Evolutionary conservation across 305 asterid genomes (phyloP).

Genomic region (Fraxinus latifolia): DNA sequence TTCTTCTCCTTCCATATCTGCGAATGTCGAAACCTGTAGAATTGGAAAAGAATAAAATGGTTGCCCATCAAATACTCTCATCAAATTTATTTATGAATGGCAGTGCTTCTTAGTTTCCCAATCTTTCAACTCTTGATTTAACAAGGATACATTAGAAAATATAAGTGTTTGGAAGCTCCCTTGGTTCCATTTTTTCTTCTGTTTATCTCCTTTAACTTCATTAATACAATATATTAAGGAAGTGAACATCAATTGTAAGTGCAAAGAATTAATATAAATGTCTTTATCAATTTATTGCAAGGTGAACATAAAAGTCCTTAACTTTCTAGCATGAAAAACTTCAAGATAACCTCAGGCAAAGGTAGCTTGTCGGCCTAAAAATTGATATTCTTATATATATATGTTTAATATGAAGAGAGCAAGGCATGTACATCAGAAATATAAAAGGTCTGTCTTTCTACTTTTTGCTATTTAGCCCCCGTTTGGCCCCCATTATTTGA

Average conservation of each 20-base stretch:
- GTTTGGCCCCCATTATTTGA: no score
- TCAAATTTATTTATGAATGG: neutral
- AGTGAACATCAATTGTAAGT: neutral
- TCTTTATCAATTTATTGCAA: conserved; percentile 3
- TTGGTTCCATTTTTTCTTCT: neutral
- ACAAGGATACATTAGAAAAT: neutral
- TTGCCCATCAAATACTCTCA: neutral
- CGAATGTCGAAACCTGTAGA: conserved; percentile 83
- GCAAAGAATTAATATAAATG: neutral
- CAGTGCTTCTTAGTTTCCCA: neutral
- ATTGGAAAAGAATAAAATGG: neutral
- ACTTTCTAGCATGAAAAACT: neutral
- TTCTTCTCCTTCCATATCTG: conserved; percentile 99
- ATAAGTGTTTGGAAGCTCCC: neutral
- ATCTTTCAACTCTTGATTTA: neutral
- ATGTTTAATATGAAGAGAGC: neutral
- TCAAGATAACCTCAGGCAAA: neutral
- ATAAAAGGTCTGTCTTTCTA: neutral
- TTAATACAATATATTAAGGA: neutral
- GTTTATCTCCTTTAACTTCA: neutral
- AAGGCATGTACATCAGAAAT: neutral
- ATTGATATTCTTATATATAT: neutral
- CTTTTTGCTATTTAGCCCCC: neutral
- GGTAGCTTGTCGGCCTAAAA: neutral
- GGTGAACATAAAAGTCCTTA: neutral